These are phyloP conservation scores for Neurospora sp. DNA, from an alignment of 2,329 filamentous ascomycete genomes.

Conservation along the genomic window DNA sequence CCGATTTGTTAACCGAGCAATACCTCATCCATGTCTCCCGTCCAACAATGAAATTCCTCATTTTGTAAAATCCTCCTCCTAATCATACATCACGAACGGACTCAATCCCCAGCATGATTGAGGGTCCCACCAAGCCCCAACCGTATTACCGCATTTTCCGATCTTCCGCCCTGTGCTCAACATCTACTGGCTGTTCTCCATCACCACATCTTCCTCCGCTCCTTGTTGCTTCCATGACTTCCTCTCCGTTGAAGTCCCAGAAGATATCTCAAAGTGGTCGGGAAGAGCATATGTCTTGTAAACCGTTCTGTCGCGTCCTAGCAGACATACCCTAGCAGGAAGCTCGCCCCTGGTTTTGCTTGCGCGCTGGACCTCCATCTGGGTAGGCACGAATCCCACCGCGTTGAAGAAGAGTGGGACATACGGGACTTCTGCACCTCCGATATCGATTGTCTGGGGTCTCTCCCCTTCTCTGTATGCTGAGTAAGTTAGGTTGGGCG, in stretches of 20 bases:
- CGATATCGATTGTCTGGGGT: background rate
- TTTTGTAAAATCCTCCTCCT: background rate
- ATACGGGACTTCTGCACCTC: background rate
- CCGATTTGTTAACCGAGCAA: background rate
- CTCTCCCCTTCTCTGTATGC: slow-evolving; percentile 1
- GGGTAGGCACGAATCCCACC: slow-evolving; percentile 29
- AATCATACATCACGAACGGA: background rate
- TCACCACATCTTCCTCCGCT: background rate
- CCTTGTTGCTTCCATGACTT: background rate
- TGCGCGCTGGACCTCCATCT: slow-evolving; percentile 41
- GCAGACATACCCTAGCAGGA: slow-evolving; percentile 39
- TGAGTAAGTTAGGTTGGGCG: slow-evolving; percentile 1
- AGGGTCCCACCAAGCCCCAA: background rate
- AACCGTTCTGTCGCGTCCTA: slow-evolving; percentile 36
- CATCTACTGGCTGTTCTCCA: background rate
- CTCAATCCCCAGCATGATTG: background rate
- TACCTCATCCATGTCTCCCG: background rate
- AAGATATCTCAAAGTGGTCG: slow-evolving; percentile 13
- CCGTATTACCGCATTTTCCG: background rate
- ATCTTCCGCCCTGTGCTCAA: background rate
- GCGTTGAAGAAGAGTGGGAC: slow-evolving; percentile 16
- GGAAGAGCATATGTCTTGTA: slow-evolving; percentile 39
- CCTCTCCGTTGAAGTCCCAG: background rate
- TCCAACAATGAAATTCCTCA: background rate
- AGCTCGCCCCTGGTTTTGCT: slow-evolving; percentile 35